phyloP scores from a whole-genome alignment of 805 yeast species.

The Saccharomycopsis fermentans region DNA sequence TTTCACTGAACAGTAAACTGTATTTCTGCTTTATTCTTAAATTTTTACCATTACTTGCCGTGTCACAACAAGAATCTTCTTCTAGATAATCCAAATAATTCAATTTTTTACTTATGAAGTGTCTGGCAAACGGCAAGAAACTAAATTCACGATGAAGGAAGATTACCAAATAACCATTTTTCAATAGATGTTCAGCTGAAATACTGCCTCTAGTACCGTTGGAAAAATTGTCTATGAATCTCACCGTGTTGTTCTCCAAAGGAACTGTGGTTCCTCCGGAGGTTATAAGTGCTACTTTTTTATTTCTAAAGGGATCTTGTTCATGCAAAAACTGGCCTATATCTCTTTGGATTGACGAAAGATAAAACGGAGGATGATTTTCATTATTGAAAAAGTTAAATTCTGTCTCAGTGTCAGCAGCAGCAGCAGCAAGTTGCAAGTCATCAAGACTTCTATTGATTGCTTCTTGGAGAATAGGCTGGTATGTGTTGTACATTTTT shows the following conservation, averaged over 20 bases:
- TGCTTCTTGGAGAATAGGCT: conserved; percentile 59
- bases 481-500: conserved; percentile 9
- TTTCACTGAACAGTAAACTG: conserved; percentile 49
- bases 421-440: conserved; percentile 64
- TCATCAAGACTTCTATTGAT: conserved; percentile 61
- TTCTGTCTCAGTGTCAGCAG: conserved; percentile 63
- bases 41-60: neutral
- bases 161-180: conserved; percentile 81
- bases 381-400: conserved; percentile 55
- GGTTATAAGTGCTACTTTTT: conserved; percentile 71
- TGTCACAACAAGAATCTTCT: neutral
- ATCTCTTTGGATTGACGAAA: conserved; percentile 48
- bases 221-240: conserved; percentile 92
- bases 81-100: conserved; percentile 68
- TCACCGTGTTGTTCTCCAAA: conserved; percentile 87
- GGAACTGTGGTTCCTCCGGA: conserved; percentile 99
- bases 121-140: conserved; percentile 84
- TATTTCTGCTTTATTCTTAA: conserved; percentile 49
- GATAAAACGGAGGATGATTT: conserved; percentile 66
- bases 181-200: conserved; percentile 84
- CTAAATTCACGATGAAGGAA: conserved; percentile 90
- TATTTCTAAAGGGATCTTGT: conserved; percentile 28
- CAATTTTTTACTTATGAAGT: conserved; percentile 41
- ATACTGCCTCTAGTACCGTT: conserved; percentile 99
- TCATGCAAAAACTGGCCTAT: conserved; percentile 49